Conservation (phyloP, 805 yeast genomes). For the Yarrowia yakushimensis region DNA sequence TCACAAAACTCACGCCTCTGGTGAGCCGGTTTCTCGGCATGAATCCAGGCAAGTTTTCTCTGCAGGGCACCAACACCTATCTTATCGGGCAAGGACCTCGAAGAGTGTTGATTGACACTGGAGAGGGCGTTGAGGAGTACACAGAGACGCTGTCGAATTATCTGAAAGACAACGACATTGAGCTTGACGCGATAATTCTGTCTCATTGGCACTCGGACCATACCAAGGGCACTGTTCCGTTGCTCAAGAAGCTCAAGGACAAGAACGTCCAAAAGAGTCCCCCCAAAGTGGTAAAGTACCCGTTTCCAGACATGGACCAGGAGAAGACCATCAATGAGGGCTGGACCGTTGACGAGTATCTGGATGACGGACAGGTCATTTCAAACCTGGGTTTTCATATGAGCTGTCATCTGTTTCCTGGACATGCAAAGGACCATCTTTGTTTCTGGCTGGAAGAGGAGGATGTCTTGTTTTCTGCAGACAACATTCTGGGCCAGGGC, state of each 20-base stretch:
- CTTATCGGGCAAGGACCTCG: constrained; percentile 38
- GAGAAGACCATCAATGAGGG: constrained; percentile 19
- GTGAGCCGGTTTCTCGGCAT: constrained; percentile 39
- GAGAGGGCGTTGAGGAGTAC: constrained; percentile 38
- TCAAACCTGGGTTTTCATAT: constrained; percentile 35
- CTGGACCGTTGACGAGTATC: constrained; percentile 24
- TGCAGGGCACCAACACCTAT: constrained; percentile 43
- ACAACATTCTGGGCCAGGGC: constrained; percentile 42
- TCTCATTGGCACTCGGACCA: constrained; percentile 43
- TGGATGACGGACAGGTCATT: constrained; percentile 34
- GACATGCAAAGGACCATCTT: constrained; percentile 41
- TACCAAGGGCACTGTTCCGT: constrained; percentile 27
- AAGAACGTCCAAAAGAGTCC: constrained; percentile 1
- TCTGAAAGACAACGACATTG: constrained; percentile 30
- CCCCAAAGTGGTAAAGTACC: constrained; percentile 19
- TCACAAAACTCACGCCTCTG: constrained; percentile 34
- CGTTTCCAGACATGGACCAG: constrained; percentile 22
- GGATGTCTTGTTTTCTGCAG: constrained; percentile 38
- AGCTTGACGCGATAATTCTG: constrained; percentile 35
- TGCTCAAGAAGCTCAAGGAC: constrained; percentile 14
- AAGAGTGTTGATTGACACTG: constrained; percentile 40
- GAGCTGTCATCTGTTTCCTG: constrained; percentile 37
- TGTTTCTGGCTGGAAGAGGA: constrained; percentile 40
- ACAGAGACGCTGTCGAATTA: constrained; percentile 31
- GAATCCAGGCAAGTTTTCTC: constrained; percentile 40